Evolutionary conservation across 2,329 filamentous ascomycete genomes (phyloP), one percentile per base, ranked within the genome.

Genomic region (Colletotrichum costaricense): DNA sequence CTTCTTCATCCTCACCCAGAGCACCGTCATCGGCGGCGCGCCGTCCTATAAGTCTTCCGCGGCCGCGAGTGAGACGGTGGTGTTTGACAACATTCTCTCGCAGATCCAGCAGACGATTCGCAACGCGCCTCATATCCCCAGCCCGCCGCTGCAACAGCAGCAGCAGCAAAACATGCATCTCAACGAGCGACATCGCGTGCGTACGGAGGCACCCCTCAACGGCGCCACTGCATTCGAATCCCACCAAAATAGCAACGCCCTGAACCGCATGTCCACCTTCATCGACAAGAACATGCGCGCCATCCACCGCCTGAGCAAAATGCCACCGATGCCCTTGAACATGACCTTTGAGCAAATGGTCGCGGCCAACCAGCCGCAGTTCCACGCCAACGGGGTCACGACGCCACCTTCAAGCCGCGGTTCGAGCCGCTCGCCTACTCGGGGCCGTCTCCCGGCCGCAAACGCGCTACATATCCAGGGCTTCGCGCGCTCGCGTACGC

Each of bases 1-100:
- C 0, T 85, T 90, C 73, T 89, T 89, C 75, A 79, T 88, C 2
- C 80, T 89, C 22, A 80, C 87, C 0, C 82, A 83, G 56, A 80
- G 79, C 8, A 78, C 82, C 5, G 77, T 80, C 33, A 77, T 85
- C 9, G 78, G 78, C 6, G 76, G 77, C 1, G 72, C 77, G 6
- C 78, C 78, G 9, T 71, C 76, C 5, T 77, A 78, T 35, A 79
- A 80, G 38, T 75, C 75, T 46, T 42, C 35, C 35, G 35, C 35
- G 35, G 78, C 77, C 56, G 78, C 70, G 69, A 79, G 80, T 71
- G 77, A 80, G 22, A 82, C 78, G 22, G 80, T 88, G 24, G 83
- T 86, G 63, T 87, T 88, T 67, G 85, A 87, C 76, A 81, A 80
- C 19, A 81, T 87, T 14, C 82, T 87, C 70, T 81, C 79, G n/a